Conservation (phyloP, 1,139 yeast genomes). For the Lodderomyces jiufengensis region DNA sequence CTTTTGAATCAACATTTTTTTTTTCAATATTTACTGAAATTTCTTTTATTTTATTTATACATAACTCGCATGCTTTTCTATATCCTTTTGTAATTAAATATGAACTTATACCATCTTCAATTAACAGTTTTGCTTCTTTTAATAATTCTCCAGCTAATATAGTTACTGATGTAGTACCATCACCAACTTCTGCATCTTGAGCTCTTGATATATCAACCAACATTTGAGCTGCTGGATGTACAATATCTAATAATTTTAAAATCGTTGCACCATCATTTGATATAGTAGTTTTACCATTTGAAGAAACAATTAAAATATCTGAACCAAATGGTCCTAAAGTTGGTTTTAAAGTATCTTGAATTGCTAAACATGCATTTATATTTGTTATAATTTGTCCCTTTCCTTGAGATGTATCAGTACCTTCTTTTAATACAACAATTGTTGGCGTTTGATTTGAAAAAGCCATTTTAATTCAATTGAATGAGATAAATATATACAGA, state of each 20-base stretch:
- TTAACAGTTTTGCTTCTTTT: slow-evolving; percentile 83
- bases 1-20: slow-evolving; percentile 25
- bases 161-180: slow-evolving; percentile 96
- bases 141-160: slow-evolving; percentile 90
- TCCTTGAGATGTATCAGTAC: slow-evolving; percentile 96
- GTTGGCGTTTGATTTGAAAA: slow-evolving; percentile 94
- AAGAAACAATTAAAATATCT: slow-evolving; percentile 82
- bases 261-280: slow-evolving; percentile 99
- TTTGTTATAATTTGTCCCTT: slow-evolving; percentile 92
- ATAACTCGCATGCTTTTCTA: slow-evolving; percentile 75
- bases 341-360: slow-evolving; percentile 91
- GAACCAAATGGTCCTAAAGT: slow-evolving; percentile 98
- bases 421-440: slow-evolving; percentile 94
- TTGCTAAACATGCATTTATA: slow-evolving; percentile 94
- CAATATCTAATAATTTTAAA: slow-evolving; percentile 84
- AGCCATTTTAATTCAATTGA: slow-evolving; percentile 49
- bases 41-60: slow-evolving; percentile 69
- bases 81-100: slow-evolving; percentile 86
- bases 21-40: slow-evolving; percentile 67
- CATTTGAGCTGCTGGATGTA: slow-evolving; percentile 97
- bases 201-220: slow-evolving; percentile 93
- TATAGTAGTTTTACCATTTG: slow-evolving; percentile 84
- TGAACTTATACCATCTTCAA: slow-evolving; percentile 94
- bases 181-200: slow-evolving; percentile 99
- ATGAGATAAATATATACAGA: too few relatives aligned